These are phyloP conservation scores for Pseudisothecium myosuroides DNA, from an alignment of 225 moss, liverwort and hornwort genomes.

Conservation along the genomic window DNA sequence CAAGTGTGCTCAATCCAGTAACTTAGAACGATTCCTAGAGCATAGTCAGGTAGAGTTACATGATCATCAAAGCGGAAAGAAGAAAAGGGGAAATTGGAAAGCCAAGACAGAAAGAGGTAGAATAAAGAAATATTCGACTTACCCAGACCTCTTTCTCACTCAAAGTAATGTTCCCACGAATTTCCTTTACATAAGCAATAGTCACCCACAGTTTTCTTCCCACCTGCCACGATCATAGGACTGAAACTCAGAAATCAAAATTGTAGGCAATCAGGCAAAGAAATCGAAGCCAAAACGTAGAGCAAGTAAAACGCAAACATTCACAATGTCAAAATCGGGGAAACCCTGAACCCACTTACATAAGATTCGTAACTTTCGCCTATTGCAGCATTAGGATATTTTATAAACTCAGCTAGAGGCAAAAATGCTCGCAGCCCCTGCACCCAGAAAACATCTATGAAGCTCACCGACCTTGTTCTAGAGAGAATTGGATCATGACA, in stretches of 20 bases:
- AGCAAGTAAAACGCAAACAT: neutral
- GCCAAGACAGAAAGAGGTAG: neutral
- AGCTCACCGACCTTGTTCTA: neutral
- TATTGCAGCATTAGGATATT: neutral
- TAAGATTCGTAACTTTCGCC: constrained; percentile 2
- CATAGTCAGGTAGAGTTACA: neutral
- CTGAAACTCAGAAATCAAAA: neutral
- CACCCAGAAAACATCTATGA: neutral
- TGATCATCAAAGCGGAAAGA: neutral
- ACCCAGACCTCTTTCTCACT: constrained; percentile 46
- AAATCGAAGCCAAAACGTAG: neutral
- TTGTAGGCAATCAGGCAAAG: neutral
- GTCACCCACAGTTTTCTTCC: constrained; percentile 21
- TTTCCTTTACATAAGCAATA: constrained; percentile 10
- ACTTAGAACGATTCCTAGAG: neutral
- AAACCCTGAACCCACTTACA: constrained; percentile 13
- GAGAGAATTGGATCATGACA: neutral
- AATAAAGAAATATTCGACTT: neutral
- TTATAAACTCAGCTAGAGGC: constrained; percentile 28
- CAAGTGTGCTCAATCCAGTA: neutral
- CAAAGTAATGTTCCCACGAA: constrained; percentile 11
- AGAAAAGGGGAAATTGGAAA: neutral
- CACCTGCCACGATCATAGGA: constrained; percentile 8
- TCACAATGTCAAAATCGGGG: neutral
- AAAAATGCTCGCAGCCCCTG: constrained; percentile 38